Evolutionary conservation across 208 protist genomes (phyloP).

Genomic region (Leishmania martiniquensis): DNA sequence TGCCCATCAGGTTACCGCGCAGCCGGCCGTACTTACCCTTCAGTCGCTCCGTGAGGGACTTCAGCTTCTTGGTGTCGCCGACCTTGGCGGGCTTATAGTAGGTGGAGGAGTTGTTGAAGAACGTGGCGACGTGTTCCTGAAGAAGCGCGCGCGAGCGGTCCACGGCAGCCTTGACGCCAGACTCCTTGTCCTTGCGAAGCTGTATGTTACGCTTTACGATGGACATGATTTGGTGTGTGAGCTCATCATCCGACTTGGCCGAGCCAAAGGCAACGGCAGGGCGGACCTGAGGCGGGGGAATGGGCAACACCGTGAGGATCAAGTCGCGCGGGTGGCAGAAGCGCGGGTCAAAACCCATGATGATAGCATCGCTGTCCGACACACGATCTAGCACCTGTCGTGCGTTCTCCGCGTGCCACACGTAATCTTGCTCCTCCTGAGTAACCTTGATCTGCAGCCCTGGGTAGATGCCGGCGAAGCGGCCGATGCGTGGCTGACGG

Average conservation of each 20-base stretch:
- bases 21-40: slow-evolving; percentile 99
- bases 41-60: slow-evolving; percentile 98
- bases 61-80: slow-evolving; percentile 94
- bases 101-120: slow-evolving; percentile 98
- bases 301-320: slow-evolving; percentile 96
- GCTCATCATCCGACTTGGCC: slow-evolving; percentile 95
- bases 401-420: slow-evolving; percentile 80
- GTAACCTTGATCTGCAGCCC: slow-evolving; percentile 72
- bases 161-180: slow-evolving; percentile 90
- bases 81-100: slow-evolving; percentile 90
- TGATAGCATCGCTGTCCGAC: slow-evolving; percentile 58
- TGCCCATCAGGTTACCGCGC: slow-evolving; percentile 99
- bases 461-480: slow-evolving; percentile 75
- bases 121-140: slow-evolving; percentile 98
- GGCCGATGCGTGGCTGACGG: slow-evolving; percentile 74
- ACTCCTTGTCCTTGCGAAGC: slow-evolving; percentile 88
- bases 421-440: slow-evolving; percentile 72
- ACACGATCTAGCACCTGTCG: slow-evolving; percentile 77
- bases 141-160: slow-evolving; percentile 88
- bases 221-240: slow-evolving; percentile 97
- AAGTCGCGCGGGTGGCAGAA: slow-evolving; percentile 90
- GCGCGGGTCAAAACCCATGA: slow-evolving; percentile 79
- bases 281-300: slow-evolving; percentile 98
- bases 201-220: slow-evolving; percentile 97
- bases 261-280: slow-evolving; percentile 94